Evolutionary conservation across 768 basidiomycete species (phyloP), one percentile per base, ranked within the genome.

Genomic region (Pluteus cervinus): DNA sequence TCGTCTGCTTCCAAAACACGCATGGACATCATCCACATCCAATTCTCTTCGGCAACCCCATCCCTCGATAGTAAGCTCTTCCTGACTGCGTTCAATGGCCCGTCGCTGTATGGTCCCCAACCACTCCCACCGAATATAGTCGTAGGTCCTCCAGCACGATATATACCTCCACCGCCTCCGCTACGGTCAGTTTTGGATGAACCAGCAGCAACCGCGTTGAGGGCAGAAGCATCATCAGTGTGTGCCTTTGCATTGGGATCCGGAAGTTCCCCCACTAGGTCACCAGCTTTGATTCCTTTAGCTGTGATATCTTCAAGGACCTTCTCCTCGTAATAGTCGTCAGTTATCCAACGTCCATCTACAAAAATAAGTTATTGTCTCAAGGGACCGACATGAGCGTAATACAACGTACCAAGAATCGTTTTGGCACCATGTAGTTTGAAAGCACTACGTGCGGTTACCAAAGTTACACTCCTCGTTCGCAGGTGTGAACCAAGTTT

Each of bases 301-400:
- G 76, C 76, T 3, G 79, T 73, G 50, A 88, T 85, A 30, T 89
- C 86, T 42, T 73, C 78, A 1, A 81, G 70, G 0, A 76, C 75
- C 40, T 86, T 86, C 26, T 83, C 85, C 58, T 99, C 96, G 61
- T 89, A 90, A 57, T 99, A 99, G 62, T 98, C 96, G 53, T 98
- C 96, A 5, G 76, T 75, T 1, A 98, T 81, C 86, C 92, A 94
- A 53, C 76, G 69, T 1, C 94, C 96, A 39, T 91, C 93, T 96
- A 39, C 8, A 40, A 24, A 7, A 5, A 29, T 7, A 23, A 30
- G 12, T n/a, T 39, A 21, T 12, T 29, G 20, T 22, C 29, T 35
- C 12, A 30, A 7, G 37, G 7, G 33, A 20, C 35, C 22, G 7
- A 29, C 5, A 15, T 20, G 0, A 24, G 3, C 11, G 10, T 29